Evolutionary conservation across 2,329 filamentous ascomycete species (phyloP).

Genomic region (Aureobasidium uvarum): DNA sequence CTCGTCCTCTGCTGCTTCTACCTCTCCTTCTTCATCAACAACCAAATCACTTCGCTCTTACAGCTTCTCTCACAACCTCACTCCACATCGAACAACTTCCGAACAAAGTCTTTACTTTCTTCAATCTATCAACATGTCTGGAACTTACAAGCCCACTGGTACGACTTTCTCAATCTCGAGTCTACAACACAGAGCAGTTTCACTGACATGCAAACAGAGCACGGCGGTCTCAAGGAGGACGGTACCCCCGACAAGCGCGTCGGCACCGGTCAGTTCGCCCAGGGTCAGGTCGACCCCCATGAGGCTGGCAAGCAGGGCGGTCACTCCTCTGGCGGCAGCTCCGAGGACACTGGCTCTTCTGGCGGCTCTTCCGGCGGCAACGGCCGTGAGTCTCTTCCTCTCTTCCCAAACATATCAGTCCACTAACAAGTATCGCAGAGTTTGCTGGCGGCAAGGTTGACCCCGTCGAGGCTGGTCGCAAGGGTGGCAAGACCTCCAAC

Average conservation of each 20-base stretch:
- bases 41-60: constrained; percentile 4
- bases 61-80: constrained; percentile 24
- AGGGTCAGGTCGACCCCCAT: constrained; percentile 45
- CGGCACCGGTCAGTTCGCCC: constrained; percentile 44
- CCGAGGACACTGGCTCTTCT: constrained; percentile 4
- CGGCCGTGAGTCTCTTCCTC: constrained; percentile 26
- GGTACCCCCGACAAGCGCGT: constrained; percentile 46
- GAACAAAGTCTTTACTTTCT: constrained; percentile 25
- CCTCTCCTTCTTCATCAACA: constrained; percentile 14
- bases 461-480: constrained; percentile 42
- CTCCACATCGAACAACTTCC: constrained; percentile 23
- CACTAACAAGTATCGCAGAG: constrained; percentile 31
- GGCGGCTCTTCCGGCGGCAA: constrained; percentile 26
- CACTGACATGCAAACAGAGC: constrained; percentile 37
- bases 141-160: constrained; percentile 41
- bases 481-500: constrained; percentile 38
- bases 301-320: constrained; percentile 44
- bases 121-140: constrained; percentile 35
- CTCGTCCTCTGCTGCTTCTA: constrained; percentile 16
- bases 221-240: constrained; percentile 46
- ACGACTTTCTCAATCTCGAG: not conserved
- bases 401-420: not conserved
- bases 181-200: not conserved
- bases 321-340: constrained; percentile 31
- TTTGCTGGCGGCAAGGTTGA: constrained; percentile 46